Evolutionary conservation across 1,284 basidiomycete species (phyloP), one percentile per base, ranked within the genome.

Genomic region (Austroboletus niveus): DNA sequence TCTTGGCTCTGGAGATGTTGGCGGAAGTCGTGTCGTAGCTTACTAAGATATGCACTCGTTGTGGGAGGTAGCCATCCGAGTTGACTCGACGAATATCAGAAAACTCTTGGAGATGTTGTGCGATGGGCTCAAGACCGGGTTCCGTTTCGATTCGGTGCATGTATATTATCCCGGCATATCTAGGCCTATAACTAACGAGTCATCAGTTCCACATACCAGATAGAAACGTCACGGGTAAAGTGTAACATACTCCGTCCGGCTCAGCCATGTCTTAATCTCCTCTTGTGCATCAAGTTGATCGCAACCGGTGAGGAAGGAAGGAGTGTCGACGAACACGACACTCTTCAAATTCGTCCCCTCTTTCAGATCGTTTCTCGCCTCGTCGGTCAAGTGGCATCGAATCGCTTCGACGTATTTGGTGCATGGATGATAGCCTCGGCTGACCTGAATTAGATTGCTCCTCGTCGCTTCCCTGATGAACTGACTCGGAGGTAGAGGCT

Each of bases 101-200:
- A 14, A 61, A 36, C 39, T 55, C 58, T 4, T 8, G 2, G 12
- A 60, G 43, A 34, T 61, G 57, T 2, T 5, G 9, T 2, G 8
- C 11, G 35, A 60, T 49, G 17, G 42, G 45, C 20, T 62, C 60
- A 14, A 39, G 35, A 3, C 2, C 11, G 12, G 59, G 62, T 14
- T 60, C 48, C 2, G 48, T 60, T 58, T 58, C 60, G 7, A 63
- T 32, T 17, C 62, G 60, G 39, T 64, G 60, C 42, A 60, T 51
- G 44, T 64, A 64, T n/a, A 63, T 57, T 14, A 58, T 34, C 5
- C 62, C 49, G 3, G 51, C 32, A 35, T 42, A 15, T 35, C 29
- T 38, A 8, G 59, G 51, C 4, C 36, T 35, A 5, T 39, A 51
- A 15, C 59, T 60, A 17, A 42, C 2, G 8, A 4, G 14, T 1